Base-by-base conservation (phyloP, 1,284 basidiomycete species). In the Naganishia liquefaciens region DNA sequence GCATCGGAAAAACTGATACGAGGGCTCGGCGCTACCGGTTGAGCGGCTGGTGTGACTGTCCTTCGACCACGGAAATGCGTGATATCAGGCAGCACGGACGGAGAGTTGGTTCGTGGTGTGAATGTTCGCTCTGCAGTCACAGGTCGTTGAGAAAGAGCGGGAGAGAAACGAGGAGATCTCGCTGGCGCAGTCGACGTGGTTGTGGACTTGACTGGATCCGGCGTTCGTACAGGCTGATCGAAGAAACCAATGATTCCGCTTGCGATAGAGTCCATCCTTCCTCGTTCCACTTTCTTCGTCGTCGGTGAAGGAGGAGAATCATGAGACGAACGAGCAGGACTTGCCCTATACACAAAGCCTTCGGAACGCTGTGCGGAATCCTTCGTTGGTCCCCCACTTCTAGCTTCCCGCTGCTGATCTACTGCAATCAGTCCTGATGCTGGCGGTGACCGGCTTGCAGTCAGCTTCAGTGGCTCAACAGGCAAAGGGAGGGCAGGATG, bases 1-100 rank as follows among this genome's bases (percentile, higher is more conserved):
- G 49, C 46, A 39, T 60, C 57, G n/a, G 57, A 60, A n/a, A 60
- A 60, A 19, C 57, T 30, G 23, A 49, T 10, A 19, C 46, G 49
- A 4, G 46, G 57, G 33, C 37, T 60, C 11, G 33, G 33, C 15
- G 27, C 19, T 25, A 23, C 17, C 37, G 47, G n/a, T 15, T 27
- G 37, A 11, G 27, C 15, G 19, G 19, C 28, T 15, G 43, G 30
- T 9, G 49, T 53, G 7, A 33, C 46, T 33, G 57, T 23, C 15
- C 13, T 40, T 5, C 47, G 57, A 9, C 33, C 46, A 6, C 21
- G 33, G 30, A 40, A 60, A 9, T 37, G 57, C 13, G 21, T 4
- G 33, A 60, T 13, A 50, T 60, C 57, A 9, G 37, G 30, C 5
- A 50, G 21, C 28, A 60, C 21, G 21, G 44, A 11, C 30, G 57